Evolutionary conservation across 2,329 filamentous ascomycete genomes (phyloP).

Genomic region (Venturia carpophila): DNA sequence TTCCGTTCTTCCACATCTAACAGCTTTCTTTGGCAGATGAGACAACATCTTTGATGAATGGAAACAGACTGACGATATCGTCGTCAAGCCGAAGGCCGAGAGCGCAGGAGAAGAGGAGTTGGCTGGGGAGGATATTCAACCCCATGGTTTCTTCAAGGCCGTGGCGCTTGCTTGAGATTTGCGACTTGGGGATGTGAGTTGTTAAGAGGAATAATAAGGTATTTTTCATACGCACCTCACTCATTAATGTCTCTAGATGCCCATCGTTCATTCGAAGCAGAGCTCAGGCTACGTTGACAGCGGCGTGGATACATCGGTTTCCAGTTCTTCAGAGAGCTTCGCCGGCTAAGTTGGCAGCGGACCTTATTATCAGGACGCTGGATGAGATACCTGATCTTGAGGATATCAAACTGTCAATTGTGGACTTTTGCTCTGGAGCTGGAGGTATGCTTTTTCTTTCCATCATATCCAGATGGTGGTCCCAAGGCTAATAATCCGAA

Average conservation of each 20-base stretch:
- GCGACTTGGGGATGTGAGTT: slow-evolving; percentile 16
- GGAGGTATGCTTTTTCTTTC: slow-evolving; percentile 42
- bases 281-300: slow-evolving; percentile 57
- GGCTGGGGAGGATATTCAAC: slow-evolving; percentile 8
- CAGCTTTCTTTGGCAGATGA: neutral
- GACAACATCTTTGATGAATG: neutral
- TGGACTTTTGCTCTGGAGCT: slow-evolving; percentile 70
- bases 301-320: slow-evolving; percentile 54
- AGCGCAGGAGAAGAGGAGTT: neutral
- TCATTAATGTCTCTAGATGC: slow-evolving; percentile 43
- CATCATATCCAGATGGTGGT: neutral
- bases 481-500: slow-evolving; percentile 42
- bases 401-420: slow-evolving; percentile 49
- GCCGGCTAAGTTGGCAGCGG: slow-evolving; percentile 54
- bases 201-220: neutral
- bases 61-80: neutral
- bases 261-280: slow-evolving; percentile 56
- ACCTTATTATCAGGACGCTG: slow-evolving; percentile 41
- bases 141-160: slow-evolving; percentile 12
- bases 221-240: neutral
- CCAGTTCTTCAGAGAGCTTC: slow-evolving; percentile 51
- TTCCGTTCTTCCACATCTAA: neutral
- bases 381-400: slow-evolving; percentile 37
- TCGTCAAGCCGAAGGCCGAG: neutral
- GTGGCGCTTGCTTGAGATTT: slow-evolving; percentile 18